Conservation (phyloP, 2,329 filamentous ascomycete genomes). For the Alternaria infectoria region DNA sequence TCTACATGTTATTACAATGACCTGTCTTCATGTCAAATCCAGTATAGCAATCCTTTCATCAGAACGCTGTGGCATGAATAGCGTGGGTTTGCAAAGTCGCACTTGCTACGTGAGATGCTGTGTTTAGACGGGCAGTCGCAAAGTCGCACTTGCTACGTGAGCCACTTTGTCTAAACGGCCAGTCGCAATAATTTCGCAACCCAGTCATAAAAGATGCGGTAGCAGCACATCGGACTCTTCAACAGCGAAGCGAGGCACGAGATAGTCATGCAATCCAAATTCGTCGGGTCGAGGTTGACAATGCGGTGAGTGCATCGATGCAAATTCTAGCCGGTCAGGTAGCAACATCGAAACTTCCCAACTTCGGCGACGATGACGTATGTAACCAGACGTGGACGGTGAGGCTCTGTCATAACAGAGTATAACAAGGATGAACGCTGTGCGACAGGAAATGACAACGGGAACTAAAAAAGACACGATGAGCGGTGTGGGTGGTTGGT, state of each 20-base stretch:
- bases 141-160: background rate
- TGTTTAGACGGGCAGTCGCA: background rate
- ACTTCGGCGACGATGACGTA: background rate
- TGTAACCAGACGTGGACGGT: background rate
- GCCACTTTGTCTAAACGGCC: fast-evolving
- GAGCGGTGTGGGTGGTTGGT: background rate
- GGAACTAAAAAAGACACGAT: conserved; percentile 5
- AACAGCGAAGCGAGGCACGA: background rate
- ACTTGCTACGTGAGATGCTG: background rate
- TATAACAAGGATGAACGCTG: background rate
- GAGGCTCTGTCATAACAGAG: background rate
- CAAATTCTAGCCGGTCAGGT: background rate
- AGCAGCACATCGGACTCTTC: background rate
- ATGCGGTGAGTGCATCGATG: background rate
- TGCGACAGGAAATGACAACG: background rate
- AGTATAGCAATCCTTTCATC: background rate
- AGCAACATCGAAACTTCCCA: background rate
- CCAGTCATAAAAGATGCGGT: background rate
- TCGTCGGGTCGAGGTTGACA: background rate
- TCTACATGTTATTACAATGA: background rate
- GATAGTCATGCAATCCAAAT: background rate
- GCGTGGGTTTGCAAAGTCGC: background rate
- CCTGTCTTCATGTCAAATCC: fast-evolving
- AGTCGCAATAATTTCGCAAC: background rate
- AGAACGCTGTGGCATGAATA: background rate